phyloP scores from a whole-genome alignment of 2,329 filamentous ascomycete genomes.

The Aspergillus hortae region DNA sequence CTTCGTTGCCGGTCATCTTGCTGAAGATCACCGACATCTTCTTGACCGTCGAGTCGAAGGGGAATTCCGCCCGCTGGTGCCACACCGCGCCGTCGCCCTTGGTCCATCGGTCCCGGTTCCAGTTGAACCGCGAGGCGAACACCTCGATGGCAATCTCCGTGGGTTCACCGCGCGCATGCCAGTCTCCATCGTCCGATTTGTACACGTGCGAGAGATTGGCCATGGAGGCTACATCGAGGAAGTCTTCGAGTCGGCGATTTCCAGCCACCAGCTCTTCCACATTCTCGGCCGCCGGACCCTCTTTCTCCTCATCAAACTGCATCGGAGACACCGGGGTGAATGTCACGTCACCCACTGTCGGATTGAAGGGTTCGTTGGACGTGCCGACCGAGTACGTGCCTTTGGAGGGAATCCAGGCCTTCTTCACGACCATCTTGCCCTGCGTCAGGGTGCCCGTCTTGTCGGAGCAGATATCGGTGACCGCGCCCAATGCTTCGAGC shows the following conservation, averaged over 20 bases:
- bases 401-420: conserved; percentile 54
- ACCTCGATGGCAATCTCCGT: conserved; percentile 71
- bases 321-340: conserved; percentile 29
- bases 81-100: conserved; percentile 47
- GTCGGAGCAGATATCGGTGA: conserved; percentile 54
- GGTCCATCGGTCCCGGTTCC: conserved; percentile 52
- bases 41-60: conserved; percentile 68
- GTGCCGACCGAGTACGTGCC: conserved; percentile 55
- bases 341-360: conserved; percentile 46
- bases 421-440: conserved; percentile 59
- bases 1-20: conserved; percentile 17
- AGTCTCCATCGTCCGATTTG: conserved; percentile 49
- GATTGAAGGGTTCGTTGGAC: conserved; percentile 54
- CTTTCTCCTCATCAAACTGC: conserved; percentile 23
- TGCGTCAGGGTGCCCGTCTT: conserved; percentile 58
- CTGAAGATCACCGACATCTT: conserved; percentile 67
- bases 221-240: conserved; percentile 58
- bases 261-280: conserved; percentile 32
- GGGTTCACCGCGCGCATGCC: conserved; percentile 62
- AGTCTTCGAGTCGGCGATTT: conserved; percentile 48
- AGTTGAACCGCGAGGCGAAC: conserved; percentile 63
- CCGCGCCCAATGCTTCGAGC: conserved; percentile 57
- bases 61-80: conserved; percentile 61
- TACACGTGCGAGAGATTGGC: conserved; percentile 62
- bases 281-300: conserved; percentile 22